These are phyloP conservation scores for Trypanosomatidae sp. DNA, from an alignment of 208 protist genomes.

Conservation along the genomic window DNA sequence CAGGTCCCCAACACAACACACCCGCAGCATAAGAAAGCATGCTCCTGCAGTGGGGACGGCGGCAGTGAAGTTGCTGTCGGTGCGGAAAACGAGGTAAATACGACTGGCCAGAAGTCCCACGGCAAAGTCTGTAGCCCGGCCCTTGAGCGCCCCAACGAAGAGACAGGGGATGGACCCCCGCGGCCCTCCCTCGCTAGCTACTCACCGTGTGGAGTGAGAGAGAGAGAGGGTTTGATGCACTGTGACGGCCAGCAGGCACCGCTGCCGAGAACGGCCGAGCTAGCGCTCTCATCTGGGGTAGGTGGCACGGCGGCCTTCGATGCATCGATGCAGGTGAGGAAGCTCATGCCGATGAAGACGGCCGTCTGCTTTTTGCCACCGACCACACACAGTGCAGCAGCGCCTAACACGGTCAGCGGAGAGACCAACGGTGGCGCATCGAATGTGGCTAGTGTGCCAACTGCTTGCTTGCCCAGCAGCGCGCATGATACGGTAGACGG, in stretches of 20 bases:
- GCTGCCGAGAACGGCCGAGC: not conserved
- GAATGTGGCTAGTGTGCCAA: not conserved
- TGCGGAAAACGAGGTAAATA: not conserved
- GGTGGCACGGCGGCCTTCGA: not conserved
- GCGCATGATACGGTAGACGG: not conserved
- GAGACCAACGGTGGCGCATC: not conserved
- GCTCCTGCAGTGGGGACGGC: not conserved
- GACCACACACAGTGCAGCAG: not conserved
- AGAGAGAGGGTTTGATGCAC: not conserved
- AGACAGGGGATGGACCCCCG: not conserved
- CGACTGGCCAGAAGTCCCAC: not conserved
- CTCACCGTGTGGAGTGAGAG: not conserved
- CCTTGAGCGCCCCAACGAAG: not conserved
- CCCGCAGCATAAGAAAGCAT: not conserved
- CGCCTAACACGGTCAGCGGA: slow-evolving; percentile 1
- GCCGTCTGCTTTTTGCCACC: not conserved
- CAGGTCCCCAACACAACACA: not conserved
- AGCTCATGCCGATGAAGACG: slow-evolving; percentile 4
- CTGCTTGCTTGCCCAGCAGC: not conserved
- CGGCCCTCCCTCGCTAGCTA: slow-evolving; percentile 2
- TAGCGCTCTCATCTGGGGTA: not conserved
- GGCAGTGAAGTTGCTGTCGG: slow-evolving; percentile 1
- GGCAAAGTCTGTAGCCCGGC: not conserved
- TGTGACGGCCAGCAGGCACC: not conserved
- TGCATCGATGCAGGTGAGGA: not conserved